These are phyloP conservation scores for Kalaharituber pfeilii DNA, from an alignment of 2,329 filamentous ascomycete species.

Conservation along the genomic window DNA sequence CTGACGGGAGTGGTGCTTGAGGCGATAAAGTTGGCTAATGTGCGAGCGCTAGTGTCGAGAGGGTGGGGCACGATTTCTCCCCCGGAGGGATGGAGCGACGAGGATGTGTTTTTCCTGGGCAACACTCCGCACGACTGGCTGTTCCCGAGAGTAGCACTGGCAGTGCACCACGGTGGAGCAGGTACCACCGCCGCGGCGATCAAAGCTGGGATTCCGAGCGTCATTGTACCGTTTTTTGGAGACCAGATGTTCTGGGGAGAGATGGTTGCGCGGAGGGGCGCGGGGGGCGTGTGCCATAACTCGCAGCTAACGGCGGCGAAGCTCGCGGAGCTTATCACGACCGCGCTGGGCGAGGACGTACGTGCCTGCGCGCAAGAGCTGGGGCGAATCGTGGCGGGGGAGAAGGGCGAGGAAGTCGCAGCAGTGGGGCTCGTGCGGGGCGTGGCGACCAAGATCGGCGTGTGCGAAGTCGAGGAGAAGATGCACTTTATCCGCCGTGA, in stretches of 20 bases:
- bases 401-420: slow-evolving; percentile 45
- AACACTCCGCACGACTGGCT: slow-evolving; percentile 71
- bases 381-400: slow-evolving; percentile 47
- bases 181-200: slow-evolving; percentile 82
- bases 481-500: background rate
- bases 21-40: slow-evolving; percentile 46
- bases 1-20: slow-evolving; percentile 58
- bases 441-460: slow-evolving; percentile 12
- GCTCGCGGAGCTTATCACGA: slow-evolving; percentile 45
- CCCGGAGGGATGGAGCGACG: slow-evolving; percentile 26
- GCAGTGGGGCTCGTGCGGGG: slow-evolving; percentile 52
- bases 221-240: slow-evolving; percentile 74
- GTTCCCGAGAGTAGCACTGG: slow-evolving; percentile 47
- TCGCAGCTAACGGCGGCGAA: slow-evolving; percentile 49
- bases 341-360: slow-evolving; percentile 43
- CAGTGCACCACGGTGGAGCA: slow-evolving; percentile 64
- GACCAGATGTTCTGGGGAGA: slow-evolving; percentile 72
- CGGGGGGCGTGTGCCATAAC: slow-evolving; percentile 51
- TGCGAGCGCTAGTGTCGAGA: slow-evolving; percentile 68
- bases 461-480: slow-evolving; percentile 7
- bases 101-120: slow-evolving; percentile 63
- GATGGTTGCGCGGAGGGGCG: slow-evolving; percentile 55
- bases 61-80: slow-evolving; percentile 79
- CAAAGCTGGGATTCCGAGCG: slow-evolving; percentile 57
- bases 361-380: slow-evolving; percentile 39